phyloP scores from a whole-genome alignment of 352 stramenopile species.

The Phytophthora multivora region DNA sequence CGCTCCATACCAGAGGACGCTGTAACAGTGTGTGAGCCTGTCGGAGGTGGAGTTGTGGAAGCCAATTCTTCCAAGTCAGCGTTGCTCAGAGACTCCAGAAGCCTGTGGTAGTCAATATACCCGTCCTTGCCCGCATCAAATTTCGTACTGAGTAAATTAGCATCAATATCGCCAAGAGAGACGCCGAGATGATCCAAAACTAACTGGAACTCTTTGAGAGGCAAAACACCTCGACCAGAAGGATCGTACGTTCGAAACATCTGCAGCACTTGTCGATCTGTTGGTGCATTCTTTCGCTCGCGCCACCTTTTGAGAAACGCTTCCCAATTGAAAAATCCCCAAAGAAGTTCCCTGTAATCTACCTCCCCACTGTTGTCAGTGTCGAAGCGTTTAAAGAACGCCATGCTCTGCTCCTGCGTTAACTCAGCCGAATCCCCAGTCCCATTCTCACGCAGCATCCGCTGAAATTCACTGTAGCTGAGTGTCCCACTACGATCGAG shows the following conservation, averaged over 20 bases:
- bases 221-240: conserved; percentile 38
- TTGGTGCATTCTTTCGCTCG: conserved; percentile 34
- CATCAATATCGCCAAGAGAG: conserved; percentile 46
- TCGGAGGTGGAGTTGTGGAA: neutral
- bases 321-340: conserved; percentile 66
- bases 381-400: conserved; percentile 58
- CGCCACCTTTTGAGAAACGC: conserved; percentile 66
- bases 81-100: conserved; percentile 54
- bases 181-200: conserved; percentile 63
- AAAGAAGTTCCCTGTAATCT: conserved; percentile 66
- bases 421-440: conserved; percentile 25
- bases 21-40: neutral
- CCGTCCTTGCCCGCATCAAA: conserved; percentile 61
- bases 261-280: conserved; percentile 20
- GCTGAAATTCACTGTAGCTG: conserved; percentile 48
- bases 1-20: conserved; percentile 20
- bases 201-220: conserved; percentile 48
- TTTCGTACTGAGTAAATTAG: conserved; percentile 49
- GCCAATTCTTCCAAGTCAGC: neutral
- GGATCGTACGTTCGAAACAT: conserved; percentile 62
- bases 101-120: conserved; percentile 68
- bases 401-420: conserved; percentile 45
- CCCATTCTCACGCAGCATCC: conserved; percentile 36
- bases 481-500: conserved; percentile 51
- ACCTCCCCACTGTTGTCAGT: conserved; percentile 50